Evolutionary conservation across 2,329 filamentous ascomycete genomes (phyloP), one percentile per base, ranked within the genome.

Genomic region (Aspergillus brasiliensis): DNA sequence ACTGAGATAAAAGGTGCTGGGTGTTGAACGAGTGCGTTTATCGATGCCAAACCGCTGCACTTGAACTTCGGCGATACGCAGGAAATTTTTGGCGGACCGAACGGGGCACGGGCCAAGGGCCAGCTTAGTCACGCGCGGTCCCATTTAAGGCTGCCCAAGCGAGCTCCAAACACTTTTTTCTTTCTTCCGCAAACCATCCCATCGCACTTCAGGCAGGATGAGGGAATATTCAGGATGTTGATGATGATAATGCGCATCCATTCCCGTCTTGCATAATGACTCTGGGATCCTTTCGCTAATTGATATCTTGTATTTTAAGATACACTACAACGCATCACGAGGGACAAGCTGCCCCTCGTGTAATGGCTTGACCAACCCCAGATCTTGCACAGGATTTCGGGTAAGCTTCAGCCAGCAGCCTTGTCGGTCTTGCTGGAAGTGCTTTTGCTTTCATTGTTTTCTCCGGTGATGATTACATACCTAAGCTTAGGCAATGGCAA

Each of bases 381-480:
- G 51, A 62, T 56, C 53, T 42, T 58, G 54, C 63, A 59, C 58
- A 61, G 65, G 52, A 63, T 67, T 62, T 68, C 65, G 65, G 65
- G 66, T 67, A 68, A 67, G 65, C 65, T 62, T 60, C 58, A 60
- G 60, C 60, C 51, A 58, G 59, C 53, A 58, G 59, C 40, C 48
- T 55, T 21, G 37, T 48, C 23, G 42, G 48, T 52, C 57, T 59
- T 47, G 38, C 51, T 56, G 60, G 59, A 59, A 49, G 56, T 59
- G 51, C 49, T 56, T 63, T 57, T 58, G 64, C 62, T 62, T 54
- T 62, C 62, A 31, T 55, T 44, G 28, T 54, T 21, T 55, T 67
- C 70, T 77, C 74, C 75, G 67, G 68, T 81, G 80, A 82, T 82
- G 79, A 82, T 74, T 71, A 69, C 65, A 76, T 71, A 70, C 65